Conservation (phyloP, 495 filamentous ascomycete genomes). For the Saxophila tyrrhenica region DNA sequence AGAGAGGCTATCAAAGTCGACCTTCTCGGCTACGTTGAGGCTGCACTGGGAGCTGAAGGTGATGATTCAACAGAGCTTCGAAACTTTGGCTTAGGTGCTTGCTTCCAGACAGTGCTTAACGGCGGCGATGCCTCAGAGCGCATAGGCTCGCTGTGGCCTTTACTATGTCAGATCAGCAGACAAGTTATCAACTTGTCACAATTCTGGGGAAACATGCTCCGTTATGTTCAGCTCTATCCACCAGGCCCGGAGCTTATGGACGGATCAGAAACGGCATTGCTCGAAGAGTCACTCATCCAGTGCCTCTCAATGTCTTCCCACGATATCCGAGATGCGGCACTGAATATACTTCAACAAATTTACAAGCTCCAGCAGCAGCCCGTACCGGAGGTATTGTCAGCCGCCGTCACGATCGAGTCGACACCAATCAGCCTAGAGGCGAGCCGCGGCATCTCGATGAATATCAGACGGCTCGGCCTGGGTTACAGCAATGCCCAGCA, state of each 20-base stretch:
- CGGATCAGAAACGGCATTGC: conserved; percentile 32
- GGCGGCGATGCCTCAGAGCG: neutral
- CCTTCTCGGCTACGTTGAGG: neutral
- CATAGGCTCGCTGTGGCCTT: neutral
- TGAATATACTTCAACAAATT: conserved; percentile 53
- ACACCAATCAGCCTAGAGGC: conserved; percentile 66
- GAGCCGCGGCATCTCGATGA: conserved; percentile 63
- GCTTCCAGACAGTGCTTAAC: neutral
- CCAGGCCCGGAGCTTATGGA: neutral
- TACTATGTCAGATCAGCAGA: conserved; percentile 1
- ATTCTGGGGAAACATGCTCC: conserved; percentile 10
- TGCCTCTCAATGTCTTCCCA: conserved; percentile 66
- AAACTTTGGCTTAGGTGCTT: neutral
- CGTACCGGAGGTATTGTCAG: conserved; percentile 33
- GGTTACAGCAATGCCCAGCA: conserved; percentile 42
- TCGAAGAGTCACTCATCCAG: conserved; percentile 50
- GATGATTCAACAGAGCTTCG: neutral
- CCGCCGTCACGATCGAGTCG: conserved; percentile 60
- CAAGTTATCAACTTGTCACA: neutral
- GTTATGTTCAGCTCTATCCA: neutral
- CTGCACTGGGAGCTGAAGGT: neutral
- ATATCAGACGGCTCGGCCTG: conserved; percentile 63
- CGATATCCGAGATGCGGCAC: conserved; percentile 53
- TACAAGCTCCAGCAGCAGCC: conserved; percentile 25
- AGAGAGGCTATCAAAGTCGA: neutral